phyloP scores from a whole-genome alignment of 1,284 basidiomycete species.

The Singerocomus inundabilis region DNA sequence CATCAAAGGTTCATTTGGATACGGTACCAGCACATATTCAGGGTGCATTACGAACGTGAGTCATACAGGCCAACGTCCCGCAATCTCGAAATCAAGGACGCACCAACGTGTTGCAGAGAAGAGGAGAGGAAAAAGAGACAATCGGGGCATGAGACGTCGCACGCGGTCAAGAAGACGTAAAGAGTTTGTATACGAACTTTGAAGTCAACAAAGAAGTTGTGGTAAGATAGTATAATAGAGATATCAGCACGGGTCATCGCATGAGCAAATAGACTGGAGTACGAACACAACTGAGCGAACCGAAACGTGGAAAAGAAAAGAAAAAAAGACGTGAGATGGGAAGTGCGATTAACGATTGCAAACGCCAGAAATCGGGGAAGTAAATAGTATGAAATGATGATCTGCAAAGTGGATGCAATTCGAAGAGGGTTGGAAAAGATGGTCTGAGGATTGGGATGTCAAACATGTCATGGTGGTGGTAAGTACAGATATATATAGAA shows the following conservation, averaged over 20 bases:
- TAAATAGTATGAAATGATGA: conserved; percentile 33
- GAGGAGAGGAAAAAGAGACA: background rate
- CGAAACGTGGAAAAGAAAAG: conserved; percentile 2
- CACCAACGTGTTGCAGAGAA: background rate
- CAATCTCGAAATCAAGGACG: conserved; percentile 2
- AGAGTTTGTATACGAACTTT: conserved; percentile 28
- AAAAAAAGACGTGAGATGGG: conserved; percentile 17
- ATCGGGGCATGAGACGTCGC: conserved; percentile 10
- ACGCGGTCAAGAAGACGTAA: conserved; percentile 12
- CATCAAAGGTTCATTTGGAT: conserved; percentile 20
- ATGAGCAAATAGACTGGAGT: conserved; percentile 28
- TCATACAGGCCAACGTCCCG: background rate
- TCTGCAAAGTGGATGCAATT: conserved; percentile 31
- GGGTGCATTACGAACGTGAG: conserved; percentile 11
- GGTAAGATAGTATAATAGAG: conserved; percentile 35
- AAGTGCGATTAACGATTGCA: conserved; percentile 34
- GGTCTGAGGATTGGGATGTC: conserved; percentile 30
- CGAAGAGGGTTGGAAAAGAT: conserved; percentile 20
- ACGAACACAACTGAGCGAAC: conserved; percentile 18
- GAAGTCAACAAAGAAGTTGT: conserved; percentile 16
- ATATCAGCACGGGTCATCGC: conserved; percentile 33
- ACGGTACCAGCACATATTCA: conserved; percentile 23
- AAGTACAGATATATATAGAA: conserved; percentile 41
- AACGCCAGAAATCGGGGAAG: conserved; percentile 20
- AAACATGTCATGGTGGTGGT: conserved; percentile 36